These are phyloP conservation scores for Sporobolus alterniflorus DNA, from an alignment of 202 grass and related monocot species.

Conservation along the genomic window DNA sequence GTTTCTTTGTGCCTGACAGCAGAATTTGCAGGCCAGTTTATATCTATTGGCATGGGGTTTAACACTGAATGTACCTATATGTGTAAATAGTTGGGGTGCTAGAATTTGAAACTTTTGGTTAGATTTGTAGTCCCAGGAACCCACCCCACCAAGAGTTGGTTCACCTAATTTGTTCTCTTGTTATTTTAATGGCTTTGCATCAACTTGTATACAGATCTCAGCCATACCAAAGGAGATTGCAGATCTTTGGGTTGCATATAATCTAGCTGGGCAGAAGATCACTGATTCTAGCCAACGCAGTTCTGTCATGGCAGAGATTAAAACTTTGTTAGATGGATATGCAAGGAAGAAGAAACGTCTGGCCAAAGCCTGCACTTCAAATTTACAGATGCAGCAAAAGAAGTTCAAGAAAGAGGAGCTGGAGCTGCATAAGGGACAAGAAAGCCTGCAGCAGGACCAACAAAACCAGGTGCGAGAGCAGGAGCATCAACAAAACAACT, in stretches of 20 bases:
- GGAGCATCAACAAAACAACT: neutral
- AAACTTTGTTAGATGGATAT: conserved; percentile 36
- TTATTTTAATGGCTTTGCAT: conserved; percentile 24
- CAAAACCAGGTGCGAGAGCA: conserved; percentile 9
- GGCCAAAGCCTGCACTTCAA: neutral
- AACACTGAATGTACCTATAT: neutral
- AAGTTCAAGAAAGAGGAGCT: conserved; percentile 40
- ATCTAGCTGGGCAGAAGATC: conserved; percentile 28
- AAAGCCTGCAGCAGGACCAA: neutral
- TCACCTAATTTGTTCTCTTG: neutral
- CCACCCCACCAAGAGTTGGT: too few species aligned
- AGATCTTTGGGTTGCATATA: conserved; percentile 14
- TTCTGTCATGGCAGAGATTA: conserved; percentile 42
- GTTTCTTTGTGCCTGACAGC: neutral
- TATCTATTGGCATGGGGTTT: neutral
- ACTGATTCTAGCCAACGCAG: conserved; percentile 16
- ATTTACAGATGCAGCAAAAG: conserved; percentile 27
- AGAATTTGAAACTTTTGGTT: neutral
- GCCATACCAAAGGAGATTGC: conserved; percentile 41
- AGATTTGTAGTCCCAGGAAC: neutral
- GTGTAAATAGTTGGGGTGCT: neutral
- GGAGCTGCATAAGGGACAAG: conserved; percentile 5
- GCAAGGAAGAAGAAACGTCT: conserved; percentile 18
- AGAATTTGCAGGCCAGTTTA: neutral
- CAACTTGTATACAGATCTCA: conserved; percentile 20